These are phyloP conservation scores for Lolium multiflorum DNA, from an alignment of 176 grass and related monocot species.

Conservation along the genomic window DNA sequence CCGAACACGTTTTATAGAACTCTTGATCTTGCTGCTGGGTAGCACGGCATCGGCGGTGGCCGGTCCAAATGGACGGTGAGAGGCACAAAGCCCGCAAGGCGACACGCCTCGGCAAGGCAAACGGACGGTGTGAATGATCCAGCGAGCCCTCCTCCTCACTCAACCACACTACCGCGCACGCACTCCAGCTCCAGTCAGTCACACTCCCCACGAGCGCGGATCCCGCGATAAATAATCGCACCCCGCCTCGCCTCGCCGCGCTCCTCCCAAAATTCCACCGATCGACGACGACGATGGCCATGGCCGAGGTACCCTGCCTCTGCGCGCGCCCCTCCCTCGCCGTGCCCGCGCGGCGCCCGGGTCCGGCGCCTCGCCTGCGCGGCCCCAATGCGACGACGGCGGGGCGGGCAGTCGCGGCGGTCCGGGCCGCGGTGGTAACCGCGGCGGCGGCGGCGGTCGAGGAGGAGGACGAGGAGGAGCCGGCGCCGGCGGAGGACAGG, in stretches of 20 bases:
- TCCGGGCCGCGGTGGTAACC: not conserved
- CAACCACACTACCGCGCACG: not conserved
- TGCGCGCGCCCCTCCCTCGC: slow-evolving; percentile 49
- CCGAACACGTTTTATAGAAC: too few relatives aligned
- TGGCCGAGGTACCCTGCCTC: slow-evolving; percentile 39
- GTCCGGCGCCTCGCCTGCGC: not conserved
- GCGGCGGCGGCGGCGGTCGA: slow-evolving; percentile 13
- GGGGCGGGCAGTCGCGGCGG: not conserved
- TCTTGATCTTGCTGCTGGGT: too few relatives aligned
- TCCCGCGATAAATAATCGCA: slow-evolving; percentile 29
- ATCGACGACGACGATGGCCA: slow-evolving; percentile 3
- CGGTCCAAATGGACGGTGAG: too few relatives aligned
- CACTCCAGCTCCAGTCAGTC: not conserved
- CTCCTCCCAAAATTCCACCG: not conserved
- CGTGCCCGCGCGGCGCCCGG: not conserved
- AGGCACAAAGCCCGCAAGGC: too few relatives aligned
- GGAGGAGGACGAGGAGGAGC: slow-evolving; percentile 18
- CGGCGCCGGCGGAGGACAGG: slow-evolving; percentile 34
- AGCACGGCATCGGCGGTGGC: too few relatives aligned
- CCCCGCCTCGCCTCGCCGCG: not conserved
- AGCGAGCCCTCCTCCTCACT: too few relatives aligned
- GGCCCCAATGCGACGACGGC: slow-evolving; percentile 13
- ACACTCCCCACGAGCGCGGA: slow-evolving; percentile 21
- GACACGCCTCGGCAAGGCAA: too few relatives aligned
- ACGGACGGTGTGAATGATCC: too few relatives aligned